Evolutionary conservation across 805 yeast genomes (phyloP).

Genomic region (Lachancea sp.): DNA sequence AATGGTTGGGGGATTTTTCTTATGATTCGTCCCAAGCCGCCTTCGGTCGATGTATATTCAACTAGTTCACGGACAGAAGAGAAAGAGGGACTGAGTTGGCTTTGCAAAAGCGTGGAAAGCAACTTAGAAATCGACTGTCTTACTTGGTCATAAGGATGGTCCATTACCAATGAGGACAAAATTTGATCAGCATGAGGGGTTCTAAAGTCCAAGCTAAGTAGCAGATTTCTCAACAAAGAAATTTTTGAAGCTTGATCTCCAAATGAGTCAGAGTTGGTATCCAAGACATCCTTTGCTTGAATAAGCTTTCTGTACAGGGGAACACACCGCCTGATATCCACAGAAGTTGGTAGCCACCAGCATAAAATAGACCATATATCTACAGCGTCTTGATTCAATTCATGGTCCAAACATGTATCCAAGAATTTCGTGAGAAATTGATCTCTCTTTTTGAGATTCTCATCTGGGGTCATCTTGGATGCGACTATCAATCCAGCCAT

Average conservation of each 20-base stretch:
- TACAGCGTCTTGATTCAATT: conserved; percentile 65
- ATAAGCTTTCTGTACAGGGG: conserved; percentile 41
- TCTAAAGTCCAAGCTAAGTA: conserved; percentile 49
- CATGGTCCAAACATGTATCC: conserved; percentile 42
- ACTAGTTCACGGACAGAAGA: conserved; percentile 12
- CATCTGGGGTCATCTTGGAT: conserved; percentile 37
- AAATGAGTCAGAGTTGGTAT: conserved; percentile 51
- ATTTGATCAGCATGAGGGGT: conserved; percentile 44
- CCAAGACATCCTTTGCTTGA: conserved; percentile 38
- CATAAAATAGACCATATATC: conserved; percentile 70
- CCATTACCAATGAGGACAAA: conserved; percentile 38
- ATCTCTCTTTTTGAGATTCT: conserved; percentile 38
- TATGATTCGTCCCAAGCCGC: conserved; percentile 34
- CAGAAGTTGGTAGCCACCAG: conserved; percentile 65
- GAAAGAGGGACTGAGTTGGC: conserved; percentile 22
- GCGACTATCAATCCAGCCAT: conserved; percentile 55
- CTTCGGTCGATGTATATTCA: conserved; percentile 11
- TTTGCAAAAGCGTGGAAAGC: conserved; percentile 32
- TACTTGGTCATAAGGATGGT: conserved; percentile 69
- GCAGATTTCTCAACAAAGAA: conserved; percentile 44
- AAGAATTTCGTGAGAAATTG: conserved; percentile 41
- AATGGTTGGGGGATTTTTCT: conserved; percentile 31
- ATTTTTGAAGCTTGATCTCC: conserved; percentile 54
- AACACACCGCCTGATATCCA: conserved; percentile 63
- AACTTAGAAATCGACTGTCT: conserved; percentile 61